Evolutionary conservation across 768 basidiomycete species (phyloP).

Genomic region (Amanita polypyramis): DNA sequence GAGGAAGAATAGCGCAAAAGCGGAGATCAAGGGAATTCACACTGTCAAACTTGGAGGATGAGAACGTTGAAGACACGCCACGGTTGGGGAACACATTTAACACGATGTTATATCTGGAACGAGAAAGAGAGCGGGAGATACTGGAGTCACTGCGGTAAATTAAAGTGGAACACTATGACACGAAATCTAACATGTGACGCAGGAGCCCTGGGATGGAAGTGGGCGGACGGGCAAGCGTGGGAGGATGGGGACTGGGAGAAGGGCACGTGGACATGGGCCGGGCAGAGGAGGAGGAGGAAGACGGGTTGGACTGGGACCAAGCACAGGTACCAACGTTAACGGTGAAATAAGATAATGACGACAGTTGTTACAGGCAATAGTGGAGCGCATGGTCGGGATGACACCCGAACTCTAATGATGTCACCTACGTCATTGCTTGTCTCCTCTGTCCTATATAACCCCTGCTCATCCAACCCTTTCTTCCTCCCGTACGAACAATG

Average conservation of each 20-base stretch:
- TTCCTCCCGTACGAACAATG: no score
- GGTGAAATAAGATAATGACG: neutral
- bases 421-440: neutral
- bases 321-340: slow-evolving; percentile 39
- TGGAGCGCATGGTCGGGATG: slow-evolving; percentile 52
- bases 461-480: neutral
- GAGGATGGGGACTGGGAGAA: slow-evolving; percentile 63
- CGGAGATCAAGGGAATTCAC: slow-evolving; percentile 22
- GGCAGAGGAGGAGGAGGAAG: slow-evolving; percentile 53
- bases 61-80: slow-evolving; percentile 43
- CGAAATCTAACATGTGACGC: slow-evolving; percentile 6
- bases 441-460: neutral
- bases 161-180: neutral
- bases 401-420: slow-evolving; percentile 12
- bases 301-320: slow-evolving; percentile 58
- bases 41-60: slow-evolving; percentile 27
- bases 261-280: slow-evolving; percentile 40
- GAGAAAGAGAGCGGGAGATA: slow-evolving; percentile 44
- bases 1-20: slow-evolving; percentile 64
- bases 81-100: slow-evolving; percentile 23
- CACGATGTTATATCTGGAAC: slow-evolving; percentile 27
- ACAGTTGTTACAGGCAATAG: slow-evolving; percentile 28
- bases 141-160: slow-evolving; percentile 41
- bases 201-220: slow-evolving; percentile 42
- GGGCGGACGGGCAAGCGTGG: slow-evolving; percentile 37